Conservation (phyloP, 768 basidiomycete species). For the Rhodotorula paludigena region DNA sequence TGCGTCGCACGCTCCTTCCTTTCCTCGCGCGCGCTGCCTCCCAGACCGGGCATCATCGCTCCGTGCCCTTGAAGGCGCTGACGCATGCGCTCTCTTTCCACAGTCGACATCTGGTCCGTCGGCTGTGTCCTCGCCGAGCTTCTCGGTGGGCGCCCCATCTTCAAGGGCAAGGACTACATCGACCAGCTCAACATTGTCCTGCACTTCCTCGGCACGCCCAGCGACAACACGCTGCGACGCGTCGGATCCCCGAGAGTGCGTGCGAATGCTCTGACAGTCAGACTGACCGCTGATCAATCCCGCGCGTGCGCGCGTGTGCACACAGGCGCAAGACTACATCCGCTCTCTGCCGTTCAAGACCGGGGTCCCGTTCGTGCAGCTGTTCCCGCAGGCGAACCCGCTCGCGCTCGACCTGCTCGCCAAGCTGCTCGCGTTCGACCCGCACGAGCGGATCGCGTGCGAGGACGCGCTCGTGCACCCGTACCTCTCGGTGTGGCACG, state of each 20-base stretch:
- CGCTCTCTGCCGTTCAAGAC: conserved; percentile 96
- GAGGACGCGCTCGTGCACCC: conserved; percentile 93
- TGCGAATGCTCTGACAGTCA: conserved; percentile 21
- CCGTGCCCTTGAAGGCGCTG: too few relatives aligned
- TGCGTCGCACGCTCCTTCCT: conserved; percentile 30
- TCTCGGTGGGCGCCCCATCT: conserved; percentile 51
- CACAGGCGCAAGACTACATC: conserved; percentile 92
- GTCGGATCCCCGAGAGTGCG: conserved; percentile 88
- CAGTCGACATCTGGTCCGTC: conserved; percentile 52
- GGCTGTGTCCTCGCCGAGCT: conserved; percentile 54
- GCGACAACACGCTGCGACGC: conserved; percentile 89
- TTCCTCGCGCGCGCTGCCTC: not conserved
- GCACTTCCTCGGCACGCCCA: conserved; percentile 95
- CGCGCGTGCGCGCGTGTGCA: too few relatives aligned
- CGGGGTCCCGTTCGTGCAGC: conserved; percentile 78
- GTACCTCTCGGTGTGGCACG: conserved; percentile 89
- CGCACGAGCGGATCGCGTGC: conserved; percentile 90
- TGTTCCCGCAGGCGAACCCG: conserved; percentile 92
- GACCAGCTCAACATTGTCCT: conserved; percentile 91
- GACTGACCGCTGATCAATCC: not conserved
- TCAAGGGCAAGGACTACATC: conserved; percentile 94
- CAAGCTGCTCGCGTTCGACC: conserved; percentile 91
- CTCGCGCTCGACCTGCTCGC: conserved; percentile 86
- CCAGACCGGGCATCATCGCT: not conserved
- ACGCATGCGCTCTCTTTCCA: not conserved